Conservation (phyloP, 805 yeast species). For the Lachancea thermotolerans region DNA sequence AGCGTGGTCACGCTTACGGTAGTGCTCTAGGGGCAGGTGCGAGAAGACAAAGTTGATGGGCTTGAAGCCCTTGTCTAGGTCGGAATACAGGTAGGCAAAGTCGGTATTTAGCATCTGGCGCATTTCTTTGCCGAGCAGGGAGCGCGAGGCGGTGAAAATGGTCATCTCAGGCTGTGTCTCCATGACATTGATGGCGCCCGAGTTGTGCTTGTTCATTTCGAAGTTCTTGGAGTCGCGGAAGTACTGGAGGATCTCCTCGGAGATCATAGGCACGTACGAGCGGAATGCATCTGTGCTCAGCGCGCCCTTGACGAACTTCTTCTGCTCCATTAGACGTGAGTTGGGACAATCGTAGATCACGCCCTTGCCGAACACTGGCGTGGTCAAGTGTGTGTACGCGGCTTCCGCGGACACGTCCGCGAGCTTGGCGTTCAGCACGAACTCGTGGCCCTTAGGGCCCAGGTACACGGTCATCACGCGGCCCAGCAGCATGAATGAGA, state of each 20-base stretch:
- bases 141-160: conserved; percentile 90
- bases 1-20: conserved; percentile 80
- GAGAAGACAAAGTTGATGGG: conserved; percentile 96
- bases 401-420: conserved; percentile 93
- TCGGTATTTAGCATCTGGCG: conserved; percentile 73
- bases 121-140: conserved; percentile 86
- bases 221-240: conserved; percentile 49
- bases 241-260: conserved; percentile 66
- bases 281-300: conserved; percentile 79
- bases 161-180: conserved; percentile 90
- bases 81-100: conserved; percentile 80
- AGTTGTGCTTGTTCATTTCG: conserved; percentile 32
- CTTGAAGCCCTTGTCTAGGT: conserved; percentile 93
- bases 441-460: conserved; percentile 98
- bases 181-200: conserved; percentile 62
- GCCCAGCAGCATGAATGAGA: conserved; percentile 84
- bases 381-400: conserved; percentile 92
- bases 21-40: conserved; percentile 80
- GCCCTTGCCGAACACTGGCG: conserved; percentile 98
- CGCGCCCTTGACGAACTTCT: conserved; percentile 90
- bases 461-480: conserved; percentile 90
- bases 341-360: conserved; percentile 97
- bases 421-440: conserved; percentile 83
- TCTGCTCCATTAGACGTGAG: conserved; percentile 92
- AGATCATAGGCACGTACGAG: conserved; percentile 80